Evolutionary conservation across 2,329 filamentous ascomycete species (phyloP), one percentile per base, ranked within the genome.

Genomic region (Onygenales sp.): DNA sequence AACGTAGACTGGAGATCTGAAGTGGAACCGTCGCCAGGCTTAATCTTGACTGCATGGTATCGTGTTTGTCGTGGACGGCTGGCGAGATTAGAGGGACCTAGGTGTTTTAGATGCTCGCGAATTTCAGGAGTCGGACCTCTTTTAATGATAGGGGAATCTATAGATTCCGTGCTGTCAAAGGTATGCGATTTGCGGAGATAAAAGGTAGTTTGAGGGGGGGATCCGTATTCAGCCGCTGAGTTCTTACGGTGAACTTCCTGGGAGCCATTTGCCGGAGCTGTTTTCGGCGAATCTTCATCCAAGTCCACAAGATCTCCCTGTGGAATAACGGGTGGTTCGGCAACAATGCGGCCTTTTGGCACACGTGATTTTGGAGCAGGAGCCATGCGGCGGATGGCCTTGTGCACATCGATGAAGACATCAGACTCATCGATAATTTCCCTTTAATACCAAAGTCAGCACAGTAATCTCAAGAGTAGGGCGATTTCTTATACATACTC

Each of bases 391-490:
- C 93, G 84, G 61, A 98, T 96, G 21, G 93, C 93, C 74, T 97
- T 97, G 77, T 97, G 93, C 2, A 98, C 90, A 68, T 98, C 93
- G 58, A 98, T 86, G 64, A 95, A 98, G 9, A 98, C 93, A 70
- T 98, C 93, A 0, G 92, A 97, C 70, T 98, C 93, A 67, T 98
- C 93, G 57, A 98, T 94, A 59, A 97, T 98, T 78, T 98, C 93
- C 76, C 87, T 91, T 54, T 21, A 7, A 63, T 71, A 52, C 65
- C 54, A 36, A 57, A 48, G 37, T 10, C 11, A 42, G 33, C 34
- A 47, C 21, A 50, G 31, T 37, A 48, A 52, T 34, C 44, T 37
- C 34, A 48, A 9, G 13, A 36, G 21, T 11, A 43, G 3, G 40
- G 49, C 43, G 40, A n/a, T 54, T 37, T 40, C 3, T 21, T 14